A percentile compares a stretch with the other conserved stretches of the same genome.
These are phyloP conservation scores for Saprolegnia parasitica DNA, from an alignment of 352 stramenopile genomes.

Conservation along the genomic window DNA sequence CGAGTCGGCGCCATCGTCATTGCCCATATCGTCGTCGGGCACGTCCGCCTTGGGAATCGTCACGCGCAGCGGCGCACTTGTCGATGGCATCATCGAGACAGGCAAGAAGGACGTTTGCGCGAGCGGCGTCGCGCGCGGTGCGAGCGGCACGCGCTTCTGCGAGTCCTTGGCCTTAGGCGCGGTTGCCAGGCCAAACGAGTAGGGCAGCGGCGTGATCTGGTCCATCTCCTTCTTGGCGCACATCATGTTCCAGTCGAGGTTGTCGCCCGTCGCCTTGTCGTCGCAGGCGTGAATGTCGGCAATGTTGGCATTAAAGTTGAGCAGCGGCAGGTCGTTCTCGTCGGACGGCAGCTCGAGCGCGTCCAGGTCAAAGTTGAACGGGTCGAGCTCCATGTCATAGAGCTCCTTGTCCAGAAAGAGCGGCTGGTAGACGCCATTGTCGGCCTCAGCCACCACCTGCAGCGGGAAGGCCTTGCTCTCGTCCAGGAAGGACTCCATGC, in stretches of 20 bases:
- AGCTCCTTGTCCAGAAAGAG: conserved; percentile 26
- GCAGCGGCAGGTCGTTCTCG: conserved; percentile 4
- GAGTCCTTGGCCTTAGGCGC: conserved; percentile 9
- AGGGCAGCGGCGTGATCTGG: conserved; percentile 13
- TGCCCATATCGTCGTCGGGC: neutral
- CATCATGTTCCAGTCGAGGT: conserved; percentile 29
- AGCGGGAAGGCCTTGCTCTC: conserved; percentile 3
- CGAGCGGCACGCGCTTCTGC: conserved; percentile 25
- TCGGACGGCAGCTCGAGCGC: conserved; percentile 17
- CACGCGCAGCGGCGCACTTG: neutral
- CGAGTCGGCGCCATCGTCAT: neutral
- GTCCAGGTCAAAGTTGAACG: conserved; percentile 29
- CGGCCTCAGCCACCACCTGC: too few species aligned
- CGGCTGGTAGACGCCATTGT: too few species aligned
- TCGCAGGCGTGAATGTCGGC: neutral
- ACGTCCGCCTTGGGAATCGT: neutral
- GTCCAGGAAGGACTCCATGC: conserved; percentile 28
- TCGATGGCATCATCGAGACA: neutral
- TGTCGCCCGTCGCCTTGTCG: conserved; percentile 6
- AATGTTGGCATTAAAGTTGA: conserved; percentile 18
- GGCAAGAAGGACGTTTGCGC: neutral
- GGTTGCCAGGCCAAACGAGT: neutral
- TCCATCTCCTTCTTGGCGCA: conserved; percentile 12
- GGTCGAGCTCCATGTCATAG: conserved; percentile 27
- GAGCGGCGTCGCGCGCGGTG: conserved; percentile 11